Percentiles rank a stretch among this genome's conserved stretches.
These are phyloP conservation scores for Cystofilobasidium capitatum DNA, from an alignment of 768 basidiomycete genomes.

Conservation along the genomic window DNA sequence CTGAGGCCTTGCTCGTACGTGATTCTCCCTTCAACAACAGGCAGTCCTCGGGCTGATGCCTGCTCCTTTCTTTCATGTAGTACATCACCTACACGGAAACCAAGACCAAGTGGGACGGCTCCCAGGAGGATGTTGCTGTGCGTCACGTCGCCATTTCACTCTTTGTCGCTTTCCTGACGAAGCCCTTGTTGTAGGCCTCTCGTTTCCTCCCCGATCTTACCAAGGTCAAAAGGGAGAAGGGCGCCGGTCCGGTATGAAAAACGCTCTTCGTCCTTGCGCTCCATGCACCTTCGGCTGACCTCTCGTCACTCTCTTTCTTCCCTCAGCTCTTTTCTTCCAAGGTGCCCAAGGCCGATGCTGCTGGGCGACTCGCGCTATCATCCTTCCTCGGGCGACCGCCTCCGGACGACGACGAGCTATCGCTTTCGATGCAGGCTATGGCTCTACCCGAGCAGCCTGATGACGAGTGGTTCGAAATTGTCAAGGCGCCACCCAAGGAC, in stretches of 20 bases:
- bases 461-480: not conserved
- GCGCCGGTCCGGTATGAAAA: not conserved
- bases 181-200: not conserved
- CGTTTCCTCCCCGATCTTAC: not conserved
- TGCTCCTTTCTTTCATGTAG: not conserved
- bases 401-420: not conserved
- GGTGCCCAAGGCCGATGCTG: not conserved
- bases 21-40: not conserved
- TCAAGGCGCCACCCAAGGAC: not conserved
- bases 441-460: not conserved
- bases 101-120: not conserved
- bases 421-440: not conserved
- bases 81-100: not conserved
- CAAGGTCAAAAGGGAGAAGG: not conserved
- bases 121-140: not conserved
- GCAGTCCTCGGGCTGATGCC: not conserved
- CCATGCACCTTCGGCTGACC: not conserved
- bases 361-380: not conserved
- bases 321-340: not conserved
- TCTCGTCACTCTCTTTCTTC: not conserved
- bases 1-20: constrained; percentile 7
- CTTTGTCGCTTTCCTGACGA: not conserved
- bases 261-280: not conserved
- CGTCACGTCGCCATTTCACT: not conserved
- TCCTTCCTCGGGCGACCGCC: not conserved